phyloP scores from a whole-genome alignment of 2,329 filamentous ascomycete species.

The Fusarium kyushuense region DNA sequence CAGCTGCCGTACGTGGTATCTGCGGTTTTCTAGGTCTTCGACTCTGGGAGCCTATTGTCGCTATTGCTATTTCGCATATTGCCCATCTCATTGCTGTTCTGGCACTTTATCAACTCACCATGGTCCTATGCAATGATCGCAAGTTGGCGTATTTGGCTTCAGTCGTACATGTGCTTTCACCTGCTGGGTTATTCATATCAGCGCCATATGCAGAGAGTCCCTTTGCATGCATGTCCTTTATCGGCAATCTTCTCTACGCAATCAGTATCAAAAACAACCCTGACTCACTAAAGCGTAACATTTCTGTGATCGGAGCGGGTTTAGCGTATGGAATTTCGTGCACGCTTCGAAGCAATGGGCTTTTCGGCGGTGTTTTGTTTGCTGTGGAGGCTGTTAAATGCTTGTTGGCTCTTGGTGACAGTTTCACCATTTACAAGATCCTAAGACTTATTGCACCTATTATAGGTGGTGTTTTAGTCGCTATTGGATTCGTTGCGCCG shows the following conservation, averaged over 20 bases:
- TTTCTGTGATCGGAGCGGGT: slow-evolving; percentile 71
- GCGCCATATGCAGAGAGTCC: slow-evolving; percentile 86
- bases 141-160: slow-evolving; percentile 76
- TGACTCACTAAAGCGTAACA: slow-evolving; percentile 54
- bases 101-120: slow-evolving; percentile 75
- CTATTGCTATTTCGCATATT: slow-evolving; percentile 75
- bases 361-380: slow-evolving; percentile 84
- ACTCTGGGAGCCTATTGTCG: slow-evolving; percentile 62
- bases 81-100: slow-evolving; percentile 82
- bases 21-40: slow-evolving; percentile 38
- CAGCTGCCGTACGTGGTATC: slow-evolving; percentile 56
- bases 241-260: slow-evolving; percentile 77
- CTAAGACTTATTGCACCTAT: slow-evolving; percentile 69
- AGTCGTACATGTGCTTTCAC: slow-evolving; percentile 83
- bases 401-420: slow-evolving; percentile 43
- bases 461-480: slow-evolving; percentile 75
- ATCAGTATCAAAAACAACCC: slow-evolving; percentile 54
- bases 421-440: slow-evolving; percentile 54
- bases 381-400: slow-evolving; percentile 68
- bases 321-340: slow-evolving; percentile 78
- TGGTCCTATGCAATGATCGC: slow-evolving; percentile 63
- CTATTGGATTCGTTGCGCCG: slow-evolving; percentile 74
- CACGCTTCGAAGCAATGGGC: slow-evolving; percentile 84
- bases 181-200: slow-evolving; percentile 89
- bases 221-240: slow-evolving; percentile 82